Evolutionary conservation across 2,329 filamentous ascomycete genomes (phyloP), one percentile per base, ranked within the genome.

Genomic region (Mariannaea sp.): DNA sequence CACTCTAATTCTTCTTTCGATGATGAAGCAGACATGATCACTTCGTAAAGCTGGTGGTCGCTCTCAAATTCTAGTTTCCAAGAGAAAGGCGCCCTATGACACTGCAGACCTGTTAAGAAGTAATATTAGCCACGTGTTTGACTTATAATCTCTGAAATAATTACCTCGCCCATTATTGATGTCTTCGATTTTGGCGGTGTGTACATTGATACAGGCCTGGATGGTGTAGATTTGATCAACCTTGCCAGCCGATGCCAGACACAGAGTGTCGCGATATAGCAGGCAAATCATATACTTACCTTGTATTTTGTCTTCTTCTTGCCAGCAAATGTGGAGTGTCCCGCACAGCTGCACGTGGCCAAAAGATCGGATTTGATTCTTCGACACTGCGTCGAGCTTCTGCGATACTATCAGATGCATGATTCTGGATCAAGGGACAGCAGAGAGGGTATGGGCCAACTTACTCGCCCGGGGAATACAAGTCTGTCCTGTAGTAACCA

Each of bases 11-110:
- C 90, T 69, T 99, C 93, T 33, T 81, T 84, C 1, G 84, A 78
- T 1, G 88, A 93, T 64, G 92, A 96, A 29, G 92, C 93, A 60
- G 89, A 95, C 74, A 96, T 80, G 33, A 97, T 85, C 13, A 96
- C 73, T 71, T 97, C 93, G 68, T 90, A 93, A 47, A 93, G 77
- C 55, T 89, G 85, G 60, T 88, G 83, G 51, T 88, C 80, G 59
- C 84, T 83, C 68, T 94, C 87, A 65, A 97, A 97, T 3, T 90
- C 80, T 9, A 97, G 66, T 69, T 97, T 99, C 93, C 92, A 97
- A 1, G 92, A 94, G 70, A 90, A 90, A 0, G 89, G 86, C 1
- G 90, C 89, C 3, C 89, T 90, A 58, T 94, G 87, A 65, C 92
- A 97, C 77, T 93, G 91, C 7, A 97, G 70, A 1, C 91, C 92